Percentiles rank a stretch among this genome's conserved stretches.
phyloP scores from a whole-genome alignment of 2,329 filamentous ascomycete species.

The Aspergillus texensis region DNA sequence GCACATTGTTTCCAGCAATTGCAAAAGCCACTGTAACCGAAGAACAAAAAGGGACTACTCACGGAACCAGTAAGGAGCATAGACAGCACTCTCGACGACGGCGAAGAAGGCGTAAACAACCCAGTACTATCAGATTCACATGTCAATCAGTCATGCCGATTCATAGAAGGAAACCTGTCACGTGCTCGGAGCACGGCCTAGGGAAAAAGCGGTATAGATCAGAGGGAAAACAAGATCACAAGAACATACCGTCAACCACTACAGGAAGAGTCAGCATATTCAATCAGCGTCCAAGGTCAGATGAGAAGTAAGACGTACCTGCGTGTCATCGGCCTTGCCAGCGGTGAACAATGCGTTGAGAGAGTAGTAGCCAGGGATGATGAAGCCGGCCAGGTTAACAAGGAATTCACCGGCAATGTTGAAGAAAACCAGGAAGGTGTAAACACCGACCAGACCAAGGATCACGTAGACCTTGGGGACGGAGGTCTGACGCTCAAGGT shows the following conservation, averaged over 20 bases:
- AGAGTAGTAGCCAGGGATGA: conserved; percentile 68
- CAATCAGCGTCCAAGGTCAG: background rate
- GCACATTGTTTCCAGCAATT: conserved; percentile 5
- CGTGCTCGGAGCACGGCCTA: conserved; percentile 22
- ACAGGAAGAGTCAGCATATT: conserved; percentile 18
- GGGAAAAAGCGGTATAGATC: conserved; percentile 6
- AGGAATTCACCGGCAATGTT: conserved; percentile 71
- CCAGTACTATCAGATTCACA: conserved; percentile 59
- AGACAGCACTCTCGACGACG: conserved; percentile 67
- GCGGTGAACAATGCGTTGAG: conserved; percentile 64
- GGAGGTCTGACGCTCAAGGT: conserved; percentile 69
- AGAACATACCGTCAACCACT: conserved; percentile 63
- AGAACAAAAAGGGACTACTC: conserved; percentile 28
- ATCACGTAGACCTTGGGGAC: conserved; percentile 70
- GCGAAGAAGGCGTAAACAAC: conserved; percentile 68
- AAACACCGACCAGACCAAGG: conserved; percentile 65
- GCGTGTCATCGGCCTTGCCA: conserved; percentile 65
- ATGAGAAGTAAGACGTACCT: conserved; percentile 49
- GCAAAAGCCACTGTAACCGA: background rate
- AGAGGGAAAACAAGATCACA: conserved; percentile 19
- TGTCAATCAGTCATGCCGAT: conserved; percentile 15
- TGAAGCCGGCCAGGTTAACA: conserved; percentile 68
- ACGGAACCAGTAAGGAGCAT: conserved; percentile 71
- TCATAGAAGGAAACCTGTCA: conserved; percentile 23
- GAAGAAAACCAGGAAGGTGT: conserved; percentile 73